A percentile compares a stretch with the other conserved stretches of the same genome.
Evolutionary conservation across 2,329 filamentous ascomycete genomes (phyloP).

Genomic region (Ciborinia camelliae): DNA sequence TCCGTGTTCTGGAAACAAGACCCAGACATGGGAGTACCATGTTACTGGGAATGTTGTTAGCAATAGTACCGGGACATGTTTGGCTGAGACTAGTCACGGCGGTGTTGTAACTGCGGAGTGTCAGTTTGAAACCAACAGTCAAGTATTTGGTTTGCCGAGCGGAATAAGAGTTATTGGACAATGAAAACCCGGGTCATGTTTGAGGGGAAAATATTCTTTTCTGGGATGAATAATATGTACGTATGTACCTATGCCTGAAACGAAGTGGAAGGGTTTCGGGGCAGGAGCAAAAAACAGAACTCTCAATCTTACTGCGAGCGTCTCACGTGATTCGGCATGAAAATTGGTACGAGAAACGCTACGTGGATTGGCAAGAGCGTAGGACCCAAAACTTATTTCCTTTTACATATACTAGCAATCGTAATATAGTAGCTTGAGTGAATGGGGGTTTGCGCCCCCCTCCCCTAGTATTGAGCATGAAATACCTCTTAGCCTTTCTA

Average conservation of each 20-base stretch:
- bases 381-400: no score
- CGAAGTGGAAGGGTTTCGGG: no score
- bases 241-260: no score
- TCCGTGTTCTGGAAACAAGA: conserved; percentile 38
- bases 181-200: neutral
- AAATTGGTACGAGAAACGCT: no score
- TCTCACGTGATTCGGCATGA: no score
- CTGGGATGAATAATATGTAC: neutral
- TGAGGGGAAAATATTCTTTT: neutral
- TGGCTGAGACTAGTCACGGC: conserved; percentile 40
- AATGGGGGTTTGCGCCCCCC: no score
- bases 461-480: neutral
- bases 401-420: no score
- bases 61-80: conserved; percentile 37
- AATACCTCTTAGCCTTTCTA: neutral
- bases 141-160: conserved; percentile 47
- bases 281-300: no score
- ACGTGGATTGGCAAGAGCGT: no score
- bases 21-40: conserved; percentile 44
- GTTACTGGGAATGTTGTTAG: conserved; percentile 45
- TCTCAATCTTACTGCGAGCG: no score
- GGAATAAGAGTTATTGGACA: conserved; percentile 38
- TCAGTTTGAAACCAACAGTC: conserved; percentile 41
- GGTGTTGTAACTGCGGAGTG: conserved; percentile 37
- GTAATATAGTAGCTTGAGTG: no score